These are phyloP conservation scores for Boletus pseudo-olivaceus DNA, from an alignment of 768 basidiomycete genomes.

Conservation along the genomic window DNA sequence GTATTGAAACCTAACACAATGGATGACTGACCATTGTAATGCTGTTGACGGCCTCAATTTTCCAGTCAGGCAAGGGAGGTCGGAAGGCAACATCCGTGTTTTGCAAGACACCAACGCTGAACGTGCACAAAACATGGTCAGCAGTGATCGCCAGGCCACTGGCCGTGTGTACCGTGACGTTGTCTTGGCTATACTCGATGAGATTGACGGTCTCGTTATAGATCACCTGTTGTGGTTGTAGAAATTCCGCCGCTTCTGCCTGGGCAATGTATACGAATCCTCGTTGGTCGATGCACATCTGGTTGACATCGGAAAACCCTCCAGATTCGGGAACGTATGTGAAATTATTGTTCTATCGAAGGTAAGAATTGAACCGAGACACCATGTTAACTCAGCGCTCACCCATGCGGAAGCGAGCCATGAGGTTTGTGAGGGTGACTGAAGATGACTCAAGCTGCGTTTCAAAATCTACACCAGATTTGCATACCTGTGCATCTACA, in stretches of 20 bases:
- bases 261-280: constrained; percentile 59
- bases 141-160: constrained; percentile 44
- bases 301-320: constrained; percentile 55
- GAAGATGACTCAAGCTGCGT: constrained; percentile 32
- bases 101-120: constrained; percentile 69
- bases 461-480: neutral
- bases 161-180: constrained; percentile 46
- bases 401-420: constrained; percentile 64
- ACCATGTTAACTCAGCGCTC: constrained; percentile 8
- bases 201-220: constrained; percentile 49
- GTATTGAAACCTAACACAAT: neutral
- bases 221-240: constrained; percentile 44
- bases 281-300: constrained; percentile 55
- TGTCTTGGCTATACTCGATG: constrained; percentile 42
- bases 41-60: constrained; percentile 59
- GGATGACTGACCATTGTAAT: constrained; percentile 49
- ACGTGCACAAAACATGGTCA: constrained; percentile 62
- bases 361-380: constrained; percentile 1
- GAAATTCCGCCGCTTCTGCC: constrained; percentile 53
- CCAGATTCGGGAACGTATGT: constrained; percentile 50
- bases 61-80: constrained; percentile 56
- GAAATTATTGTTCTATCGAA: constrained; percentile 55
- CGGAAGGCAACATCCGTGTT: constrained; percentile 55
- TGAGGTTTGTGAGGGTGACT: constrained; percentile 62
- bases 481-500: constrained; percentile 29